phyloP scores from a whole-genome alignment of 2,329 filamentous ascomycete species.

The Pyrenochaeta sp. region DNA sequence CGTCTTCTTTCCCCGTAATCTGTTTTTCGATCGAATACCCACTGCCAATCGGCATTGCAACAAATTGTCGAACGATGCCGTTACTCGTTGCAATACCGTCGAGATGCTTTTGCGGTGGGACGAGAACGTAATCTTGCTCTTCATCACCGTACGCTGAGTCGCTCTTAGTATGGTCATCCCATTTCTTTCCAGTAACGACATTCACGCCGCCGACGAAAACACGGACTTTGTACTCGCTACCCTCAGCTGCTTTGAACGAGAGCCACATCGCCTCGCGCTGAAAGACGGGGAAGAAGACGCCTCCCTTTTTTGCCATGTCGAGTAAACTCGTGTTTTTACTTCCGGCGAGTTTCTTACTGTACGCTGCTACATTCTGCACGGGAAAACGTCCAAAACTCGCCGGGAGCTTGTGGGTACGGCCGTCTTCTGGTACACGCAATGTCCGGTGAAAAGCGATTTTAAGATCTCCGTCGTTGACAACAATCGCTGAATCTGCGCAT shows the following conservation, averaged over 20 bases:
- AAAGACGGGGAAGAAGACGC: conserved; percentile 58
- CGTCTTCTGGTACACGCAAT: conserved; percentile 25
- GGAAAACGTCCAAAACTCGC: conserved; percentile 23
- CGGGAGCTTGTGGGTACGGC: conserved; percentile 41
- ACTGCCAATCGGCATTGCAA: conserved; percentile 55
- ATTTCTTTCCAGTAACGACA: conserved; percentile 50
- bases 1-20: conserved; percentile 53
- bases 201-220: conserved; percentile 54
- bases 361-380: conserved; percentile 19
- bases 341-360: conserved; percentile 42
- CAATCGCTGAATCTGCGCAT: conserved; percentile 1
- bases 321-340: conserved; percentile 1
- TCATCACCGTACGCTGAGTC: neutral
- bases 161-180: conserved; percentile 5
- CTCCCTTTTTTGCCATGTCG: conserved; percentile 52
- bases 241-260: conserved; percentile 30
- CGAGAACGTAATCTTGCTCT: conserved; percentile 56
- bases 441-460: conserved; percentile 24
- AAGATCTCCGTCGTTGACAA: conserved; percentile 18
- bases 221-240: conserved; percentile 47
- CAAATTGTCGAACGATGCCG: conserved; percentile 58
- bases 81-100: conserved; percentile 51
- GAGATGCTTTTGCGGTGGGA: conserved; percentile 52
- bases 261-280: conserved; percentile 57
- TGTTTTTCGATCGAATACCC: conserved; percentile 59